Base-by-base conservation (phyloP, 371 early-diverging fungal genomes). In the Actinomortierella ambigua region DNA sequence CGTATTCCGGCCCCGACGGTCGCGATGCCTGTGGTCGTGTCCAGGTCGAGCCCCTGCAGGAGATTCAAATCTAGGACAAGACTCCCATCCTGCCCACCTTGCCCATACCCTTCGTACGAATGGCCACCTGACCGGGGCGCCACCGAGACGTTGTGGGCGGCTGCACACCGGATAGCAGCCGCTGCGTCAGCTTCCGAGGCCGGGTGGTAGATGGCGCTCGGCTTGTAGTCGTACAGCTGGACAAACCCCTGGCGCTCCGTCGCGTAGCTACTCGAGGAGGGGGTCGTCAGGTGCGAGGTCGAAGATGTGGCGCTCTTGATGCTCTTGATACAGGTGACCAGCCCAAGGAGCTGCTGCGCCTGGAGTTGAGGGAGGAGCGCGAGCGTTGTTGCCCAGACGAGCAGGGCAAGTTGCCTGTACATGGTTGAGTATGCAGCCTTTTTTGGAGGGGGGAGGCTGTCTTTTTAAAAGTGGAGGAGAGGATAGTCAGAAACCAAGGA, bases 71-170 rank as follows among this genome's bases (percentile, higher is more conserved):
- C 56, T 9, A 64, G 46, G 1, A 64, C 51, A 20, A 64, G 14
- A n/a, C 15, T 26, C 15, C 48, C 53, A 59, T 49, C 50, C n/a
- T 42, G 46, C 6, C 48, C 49, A 44, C 64, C 64, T 15, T 26
- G 26, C n/a, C 52, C 50, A 27, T 64, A 64, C 8, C 64, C 64
- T 57, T 64, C 64, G 44, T 57, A 64, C 4, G 44, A 46, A 28
- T 64, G 64, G 17, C 64, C 64, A 28, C 64, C 64, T 17, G 50
- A 50, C 9, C 48, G 40, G 6, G 57, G 42, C 15, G 55, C 59
- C 15, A 65, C 44, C 9, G 57, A 40, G 15, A 50, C 11, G 18
- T 49, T 54, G 18, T 29, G 6, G 18, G 57, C 23, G 29, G 41
- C 26, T 13, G 48, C 57, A 42, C 65, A 65, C 20, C 54, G 48